Evolutionary conservation across 2,329 filamentous ascomycete species (phyloP).

Genomic region (Colletotrichum tropicale): DNA sequence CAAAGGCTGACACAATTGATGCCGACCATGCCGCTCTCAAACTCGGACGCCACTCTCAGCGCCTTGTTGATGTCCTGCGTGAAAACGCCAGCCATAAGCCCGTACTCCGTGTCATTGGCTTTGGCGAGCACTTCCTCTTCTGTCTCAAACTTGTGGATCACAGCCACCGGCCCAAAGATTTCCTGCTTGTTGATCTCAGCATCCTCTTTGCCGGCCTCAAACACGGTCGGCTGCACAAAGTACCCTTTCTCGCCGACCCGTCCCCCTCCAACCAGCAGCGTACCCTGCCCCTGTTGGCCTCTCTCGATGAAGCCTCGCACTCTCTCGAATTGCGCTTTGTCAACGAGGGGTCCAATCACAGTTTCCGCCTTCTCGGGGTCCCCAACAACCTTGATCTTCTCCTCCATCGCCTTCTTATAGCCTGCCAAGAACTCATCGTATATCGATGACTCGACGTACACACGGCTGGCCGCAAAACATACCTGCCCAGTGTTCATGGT

Average conservation of each 20-base stretch:
- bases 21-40: conserved; percentile 75
- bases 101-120: conserved; percentile 58
- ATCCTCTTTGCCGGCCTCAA: conserved; percentile 43
- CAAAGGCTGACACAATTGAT: conserved; percentile 57
- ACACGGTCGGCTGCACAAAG: conserved; percentile 51
- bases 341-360: conserved; percentile 62
- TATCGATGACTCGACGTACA: conserved; percentile 68
- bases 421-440: conserved; percentile 64
- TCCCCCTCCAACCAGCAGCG: conserved; percentile 38
- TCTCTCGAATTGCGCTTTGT: conserved; percentile 50
- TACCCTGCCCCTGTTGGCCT: conserved; percentile 38
- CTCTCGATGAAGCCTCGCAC: conserved; percentile 49
- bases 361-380: conserved; percentile 64
- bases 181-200: conserved; percentile 56
- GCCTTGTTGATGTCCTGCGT: conserved; percentile 69
- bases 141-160: conserved; percentile 58
- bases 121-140: conserved; percentile 59
- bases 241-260: conserved; percentile 45
- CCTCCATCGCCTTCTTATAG: conserved; percentile 64
- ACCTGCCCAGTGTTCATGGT: conserved; percentile 77
- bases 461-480: conserved; percentile 75
- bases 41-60: conserved; percentile 53
- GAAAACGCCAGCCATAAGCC: conserved; percentile 55
- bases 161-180: conserved; percentile 63
- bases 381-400: conserved; percentile 59